phyloP scores from a whole-genome alignment of 2,329 filamentous ascomycete species.

The Aspergillus proliferans region DNA sequence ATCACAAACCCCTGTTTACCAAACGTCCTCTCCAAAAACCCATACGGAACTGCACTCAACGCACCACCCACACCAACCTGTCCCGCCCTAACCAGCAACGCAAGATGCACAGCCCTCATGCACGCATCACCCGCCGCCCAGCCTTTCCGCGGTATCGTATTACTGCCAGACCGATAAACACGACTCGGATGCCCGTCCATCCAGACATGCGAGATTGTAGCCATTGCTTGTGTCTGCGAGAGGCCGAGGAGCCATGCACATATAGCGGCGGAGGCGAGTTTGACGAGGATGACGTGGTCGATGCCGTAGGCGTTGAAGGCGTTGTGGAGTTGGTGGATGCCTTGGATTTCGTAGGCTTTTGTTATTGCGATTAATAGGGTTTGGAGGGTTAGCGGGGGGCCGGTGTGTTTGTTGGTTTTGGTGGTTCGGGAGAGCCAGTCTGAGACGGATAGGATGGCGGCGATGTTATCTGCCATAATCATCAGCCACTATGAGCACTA shows the following conservation, averaged over 20 bases:
- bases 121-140: constrained; percentile 40
- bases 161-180: constrained; percentile 27
- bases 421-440: constrained; percentile 25
- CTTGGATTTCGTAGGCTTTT: constrained; percentile 42
- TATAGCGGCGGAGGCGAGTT: constrained; percentile 36
- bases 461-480: constrained; percentile 31
- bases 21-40: constrained; percentile 27
- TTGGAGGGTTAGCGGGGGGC: constrained; percentile 25
- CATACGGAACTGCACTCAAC: constrained; percentile 28
- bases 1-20: constrained; percentile 13
- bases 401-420: constrained; percentile 4
- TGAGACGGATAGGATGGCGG: constrained; percentile 29
- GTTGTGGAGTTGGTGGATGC: constrained; percentile 30
- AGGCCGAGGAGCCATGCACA: constrained; percentile 34
- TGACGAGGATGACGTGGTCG: constrained; percentile 39
- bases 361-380: constrained; percentile 29
- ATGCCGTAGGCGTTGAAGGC: constrained; percentile 37
- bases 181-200: constrained; percentile 34
- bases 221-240: constrained; percentile 25
- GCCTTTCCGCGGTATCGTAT: constrained; percentile 35
- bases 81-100: constrained; percentile 20
- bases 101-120: constrained; percentile 36
- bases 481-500: background rate
- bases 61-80: constrained; percentile 25
- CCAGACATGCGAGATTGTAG: constrained; percentile 36